These are phyloP conservation scores for Phytophthora pini DNA, from an alignment of 352 stramenopile species.

Conservation along the genomic window DNA sequence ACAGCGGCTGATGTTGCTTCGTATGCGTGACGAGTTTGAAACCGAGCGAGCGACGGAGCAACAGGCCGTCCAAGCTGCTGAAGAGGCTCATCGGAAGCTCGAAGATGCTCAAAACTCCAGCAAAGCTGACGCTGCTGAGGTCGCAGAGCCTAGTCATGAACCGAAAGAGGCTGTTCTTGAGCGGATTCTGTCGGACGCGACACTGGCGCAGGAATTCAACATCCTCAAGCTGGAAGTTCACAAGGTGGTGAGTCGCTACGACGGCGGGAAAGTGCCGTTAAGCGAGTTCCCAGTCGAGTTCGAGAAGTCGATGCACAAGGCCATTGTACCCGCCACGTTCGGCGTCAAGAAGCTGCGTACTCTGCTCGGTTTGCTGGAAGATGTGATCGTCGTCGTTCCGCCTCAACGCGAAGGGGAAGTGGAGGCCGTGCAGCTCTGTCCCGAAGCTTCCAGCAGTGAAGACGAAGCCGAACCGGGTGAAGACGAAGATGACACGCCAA, in stretches of 20 bases:
- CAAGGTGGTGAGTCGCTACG: conserved; percentile 73
- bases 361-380: conserved; percentile 60
- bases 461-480: conserved; percentile 27
- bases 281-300: conserved; percentile 56
- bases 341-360: conserved; percentile 85
- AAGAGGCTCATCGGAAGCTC: conserved; percentile 25
- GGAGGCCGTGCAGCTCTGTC: conserved; percentile 69
- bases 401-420: conserved; percentile 56
- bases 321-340: conserved; percentile 56
- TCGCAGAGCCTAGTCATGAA: conserved; percentile 27
- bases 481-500: conserved; percentile 2
- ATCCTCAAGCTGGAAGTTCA: conserved; percentile 74
- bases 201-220: conserved; percentile 57
- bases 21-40: conserved; percentile 45
- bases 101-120: conserved; percentile 22
- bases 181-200: conserved; percentile 49
- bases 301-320: conserved; percentile 76
- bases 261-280: conserved; percentile 53
- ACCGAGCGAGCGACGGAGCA: conserved; percentile 18
- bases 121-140: conserved; percentile 1
- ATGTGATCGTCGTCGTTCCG: conserved; percentile 58
- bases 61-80: conserved; percentile 16
- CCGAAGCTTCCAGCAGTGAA: conserved; percentile 41
- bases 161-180: conserved; percentile 61
- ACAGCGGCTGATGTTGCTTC: conserved; percentile 65